Evolutionary conservation across 768 basidiomycete genomes (phyloP), one percentile per base, ranked within the genome.

Genomic region (Fistulinella prunicolor): DNA sequence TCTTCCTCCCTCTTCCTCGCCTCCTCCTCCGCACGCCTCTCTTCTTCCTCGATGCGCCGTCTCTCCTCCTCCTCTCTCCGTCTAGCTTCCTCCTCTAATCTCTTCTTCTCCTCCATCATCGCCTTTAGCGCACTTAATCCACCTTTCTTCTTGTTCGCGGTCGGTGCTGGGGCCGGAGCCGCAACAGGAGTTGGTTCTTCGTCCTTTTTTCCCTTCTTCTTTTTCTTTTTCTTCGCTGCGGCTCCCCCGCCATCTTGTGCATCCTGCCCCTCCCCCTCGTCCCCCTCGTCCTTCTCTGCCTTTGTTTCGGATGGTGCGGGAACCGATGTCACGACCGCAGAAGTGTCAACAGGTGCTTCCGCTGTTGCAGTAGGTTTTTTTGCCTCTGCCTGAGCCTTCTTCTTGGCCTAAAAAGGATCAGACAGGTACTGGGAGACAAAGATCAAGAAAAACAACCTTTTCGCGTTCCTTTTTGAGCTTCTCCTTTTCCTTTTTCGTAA

Each of bases 401-500:
- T 21, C 64, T 83, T 30, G 74, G 81, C 36, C 91, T 94, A 61
- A 2, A 55, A 47, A 47, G 44, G 16, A 42, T 49, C 43, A 53
- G 45, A 53, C 13, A 43, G 53, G 26, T 51, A 45, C 41, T 9
- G 30, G 45, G 42, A 51, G 24, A 42, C n/a, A n/a, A 44, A 35
- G 6, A 9, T 45, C n/a, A 32, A 35, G 34, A 34, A 19, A 49
- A 34, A 60, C 40, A 29, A 86, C 93, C 86, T 96, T 96, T 73
- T 96, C 94, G 43, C 83, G 82, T 70, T 97, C 94, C 72, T 97
- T 98, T 81, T 98, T 97, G 51, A 95, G 73, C 65, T 85, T 85
- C 66, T 97, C 94, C 72, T 97, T 97, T 76, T 98, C 91, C 66
- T 95, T 96, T 73, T 97, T 97, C 16, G 86, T 85, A 29, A 96